Evolutionary conservation across 2,329 filamentous ascomycete genomes (phyloP).

Genomic region (Hypocreales sp.): DNA sequence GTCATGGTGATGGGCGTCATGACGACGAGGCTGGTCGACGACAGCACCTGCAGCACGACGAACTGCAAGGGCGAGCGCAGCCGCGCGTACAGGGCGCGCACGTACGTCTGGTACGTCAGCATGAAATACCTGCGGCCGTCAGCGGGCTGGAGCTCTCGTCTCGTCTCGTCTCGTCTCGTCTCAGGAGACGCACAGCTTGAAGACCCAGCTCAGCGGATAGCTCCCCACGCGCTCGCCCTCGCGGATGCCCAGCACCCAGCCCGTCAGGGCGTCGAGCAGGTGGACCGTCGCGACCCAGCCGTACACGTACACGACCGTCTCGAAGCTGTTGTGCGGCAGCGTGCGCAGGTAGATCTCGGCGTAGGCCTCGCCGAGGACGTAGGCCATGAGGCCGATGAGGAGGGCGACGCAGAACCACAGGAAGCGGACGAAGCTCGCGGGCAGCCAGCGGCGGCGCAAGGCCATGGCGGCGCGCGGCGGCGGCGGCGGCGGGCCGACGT

Average conservation of each 20-base stretch:
- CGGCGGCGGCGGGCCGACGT: constrained; percentile 9
- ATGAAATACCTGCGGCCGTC: constrained; percentile 39
- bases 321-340: constrained; percentile 47
- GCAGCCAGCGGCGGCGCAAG: constrained; percentile 42
- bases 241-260: constrained; percentile 50
- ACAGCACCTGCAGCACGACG: constrained; percentile 47
- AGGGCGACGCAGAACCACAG: constrained; percentile 54
- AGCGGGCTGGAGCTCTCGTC: too few species aligned
- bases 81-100: constrained; percentile 51
- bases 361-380: constrained; percentile 53
- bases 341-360: constrained; percentile 54
- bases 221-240: constrained; percentile 53
- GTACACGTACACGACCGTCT: constrained; percentile 55
- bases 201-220: constrained; percentile 56
- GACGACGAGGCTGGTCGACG: constrained; percentile 46
- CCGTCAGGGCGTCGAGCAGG: constrained; percentile 46
- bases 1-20: constrained; percentile 51
- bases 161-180: too few species aligned
- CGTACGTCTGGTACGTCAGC: constrained; percentile 57
- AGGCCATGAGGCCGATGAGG: constrained; percentile 46
- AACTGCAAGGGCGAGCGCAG: constrained; percentile 51
- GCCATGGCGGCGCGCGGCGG: constrained; percentile 23
- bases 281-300: constrained; percentile 55
- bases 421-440: constrained; percentile 52
- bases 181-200: constrained; percentile 53